phyloP scores from a whole-genome alignment of 352 stramenopile genomes.

The Phytophthora syringae region DNA sequence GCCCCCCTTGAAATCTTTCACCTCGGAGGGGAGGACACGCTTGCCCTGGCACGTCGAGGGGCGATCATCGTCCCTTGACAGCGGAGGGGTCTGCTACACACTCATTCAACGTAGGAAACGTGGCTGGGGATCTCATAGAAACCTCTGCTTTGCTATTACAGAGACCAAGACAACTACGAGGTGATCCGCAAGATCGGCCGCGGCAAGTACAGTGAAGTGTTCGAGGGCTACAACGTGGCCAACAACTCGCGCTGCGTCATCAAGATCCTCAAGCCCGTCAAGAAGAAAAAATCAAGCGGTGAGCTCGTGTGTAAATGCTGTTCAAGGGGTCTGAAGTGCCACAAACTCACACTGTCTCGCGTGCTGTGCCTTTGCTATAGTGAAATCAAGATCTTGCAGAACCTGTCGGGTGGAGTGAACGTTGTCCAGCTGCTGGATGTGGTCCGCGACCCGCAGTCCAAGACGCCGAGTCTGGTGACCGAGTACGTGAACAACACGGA shows the following conservation, averaged over 20 bases:
- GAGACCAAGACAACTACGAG: slow-evolving; percentile 99
- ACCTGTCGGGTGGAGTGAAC: slow-evolving; percentile 98
- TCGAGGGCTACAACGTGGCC: slow-evolving; percentile 97
- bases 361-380: slow-evolving; percentile 42
- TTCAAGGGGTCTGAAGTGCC: not conserved
- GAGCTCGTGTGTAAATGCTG: slow-evolving; percentile 3
- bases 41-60: not conserved
- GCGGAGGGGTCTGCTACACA: not conserved
- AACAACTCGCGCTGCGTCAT: slow-evolving; percentile 99
- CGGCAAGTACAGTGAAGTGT: slow-evolving; percentile 99
- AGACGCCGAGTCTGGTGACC: slow-evolving; percentile 98
- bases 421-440: slow-evolving; percentile 99
- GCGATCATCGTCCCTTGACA: not conserved
- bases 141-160: slow-evolving; percentile 28
- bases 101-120: slow-evolving; percentile 3
- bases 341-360: slow-evolving; percentile 21
- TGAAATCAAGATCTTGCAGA: slow-evolving; percentile 99
- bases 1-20: slow-evolving; percentile 35
- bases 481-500: slow-evolving; percentile 99
- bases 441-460: slow-evolving; percentile 97
- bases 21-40: slow-evolving; percentile 3
- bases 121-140: slow-evolving; percentile 13
- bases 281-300: slow-evolving; percentile 99
- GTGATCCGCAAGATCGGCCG: slow-evolving; percentile 99
- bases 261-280: slow-evolving; percentile 99